Evolutionary conservation across 805 yeast species (phyloP).

Genomic region (Myxozyma udenii): DNA sequence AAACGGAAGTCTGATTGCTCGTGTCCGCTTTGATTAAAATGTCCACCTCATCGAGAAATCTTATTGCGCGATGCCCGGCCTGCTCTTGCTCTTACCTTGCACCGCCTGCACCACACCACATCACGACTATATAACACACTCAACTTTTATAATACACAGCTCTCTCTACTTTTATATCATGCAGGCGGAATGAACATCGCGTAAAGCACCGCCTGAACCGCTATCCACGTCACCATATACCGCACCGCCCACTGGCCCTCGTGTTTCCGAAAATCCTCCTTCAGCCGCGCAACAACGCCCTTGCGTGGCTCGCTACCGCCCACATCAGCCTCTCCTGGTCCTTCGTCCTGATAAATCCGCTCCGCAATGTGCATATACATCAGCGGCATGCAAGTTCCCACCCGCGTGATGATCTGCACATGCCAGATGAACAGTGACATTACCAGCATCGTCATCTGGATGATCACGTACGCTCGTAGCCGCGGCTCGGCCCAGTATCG

Average conservation of each 20-base stretch:
- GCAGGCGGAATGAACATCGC: constrained; percentile 93
- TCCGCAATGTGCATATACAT: constrained; percentile 68
- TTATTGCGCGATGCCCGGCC: too few species aligned
- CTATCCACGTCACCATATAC: constrained; percentile 60
- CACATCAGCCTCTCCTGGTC: constrained; percentile 22
- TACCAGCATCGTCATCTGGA: constrained; percentile 45
- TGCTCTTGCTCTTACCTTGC: too few species aligned
- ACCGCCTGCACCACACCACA: too few species aligned
- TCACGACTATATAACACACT: too few species aligned
- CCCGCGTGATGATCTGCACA: constrained; percentile 79
- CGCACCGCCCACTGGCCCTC: constrained; percentile 43
- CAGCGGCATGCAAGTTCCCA: constrained; percentile 73
- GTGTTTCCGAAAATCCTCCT: constrained; percentile 18
- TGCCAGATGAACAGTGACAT: constrained; percentile 66
- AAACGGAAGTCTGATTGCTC: too few species aligned
- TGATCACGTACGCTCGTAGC: constrained; percentile 40
- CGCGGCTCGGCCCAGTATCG: constrained; percentile 30
- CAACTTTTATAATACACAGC: too few species aligned
- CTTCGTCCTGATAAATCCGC: constrained; percentile 29
- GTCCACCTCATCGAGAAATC: too few species aligned
- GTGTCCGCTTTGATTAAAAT: too few species aligned
- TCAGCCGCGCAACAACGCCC: constrained; percentile 8
- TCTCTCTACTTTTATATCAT: too few species aligned
- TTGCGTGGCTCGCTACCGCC: not conserved
- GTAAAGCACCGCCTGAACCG: constrained; percentile 67